A percentile compares a stretch with the other conserved stretches of the same genome.
These are phyloP conservation scores for Breynia disticha DNA, from an alignment of 441 rosid species.

Conservation along the genomic window DNA sequence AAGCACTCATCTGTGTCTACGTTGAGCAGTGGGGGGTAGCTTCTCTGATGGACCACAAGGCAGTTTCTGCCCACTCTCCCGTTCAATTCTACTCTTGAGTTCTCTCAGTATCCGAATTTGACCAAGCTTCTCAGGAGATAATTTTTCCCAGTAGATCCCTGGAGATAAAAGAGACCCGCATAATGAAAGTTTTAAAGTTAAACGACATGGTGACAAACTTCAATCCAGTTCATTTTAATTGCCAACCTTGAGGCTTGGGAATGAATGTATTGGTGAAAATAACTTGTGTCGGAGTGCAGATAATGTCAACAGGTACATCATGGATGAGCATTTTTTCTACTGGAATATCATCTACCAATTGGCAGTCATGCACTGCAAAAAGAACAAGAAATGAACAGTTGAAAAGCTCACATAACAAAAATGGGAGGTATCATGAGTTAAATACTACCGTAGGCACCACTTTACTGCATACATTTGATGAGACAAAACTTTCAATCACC, in stretches of 20 bases:
- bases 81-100: conserved; percentile 55
- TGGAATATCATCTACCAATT: conserved; percentile 72
- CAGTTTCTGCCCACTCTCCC: conserved; percentile 54
- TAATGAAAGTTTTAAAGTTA: not conserved
- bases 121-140: conserved; percentile 71
- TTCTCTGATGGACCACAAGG: conserved; percentile 66
- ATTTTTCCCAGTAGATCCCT: conserved; percentile 87
- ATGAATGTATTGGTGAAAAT: conserved; percentile 36
- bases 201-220: not conserved
- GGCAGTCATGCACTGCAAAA: conserved; percentile 72
- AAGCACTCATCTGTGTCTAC: conserved; percentile 14
- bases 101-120: conserved; percentile 76
- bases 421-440: not conserved
- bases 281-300: conserved; percentile 65
- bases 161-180: not conserved
- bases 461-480: too few relatives aligned
- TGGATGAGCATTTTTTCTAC: conserved; percentile 69
- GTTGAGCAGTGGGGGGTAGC: conserved; percentile 59
- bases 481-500: not conserved
- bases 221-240: not conserved
- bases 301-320: conserved; percentile 85
- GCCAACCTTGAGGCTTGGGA: conserved; percentile 78
- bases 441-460: not conserved
- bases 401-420: too few relatives aligned
- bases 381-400: too few relatives aligned